A percentile compares a stretch with the other conserved stretches of the same genome.
These are phyloP conservation scores for Gentiana macrophylla DNA, from an alignment of 257 asterid genomes.

Conservation along the genomic window DNA sequence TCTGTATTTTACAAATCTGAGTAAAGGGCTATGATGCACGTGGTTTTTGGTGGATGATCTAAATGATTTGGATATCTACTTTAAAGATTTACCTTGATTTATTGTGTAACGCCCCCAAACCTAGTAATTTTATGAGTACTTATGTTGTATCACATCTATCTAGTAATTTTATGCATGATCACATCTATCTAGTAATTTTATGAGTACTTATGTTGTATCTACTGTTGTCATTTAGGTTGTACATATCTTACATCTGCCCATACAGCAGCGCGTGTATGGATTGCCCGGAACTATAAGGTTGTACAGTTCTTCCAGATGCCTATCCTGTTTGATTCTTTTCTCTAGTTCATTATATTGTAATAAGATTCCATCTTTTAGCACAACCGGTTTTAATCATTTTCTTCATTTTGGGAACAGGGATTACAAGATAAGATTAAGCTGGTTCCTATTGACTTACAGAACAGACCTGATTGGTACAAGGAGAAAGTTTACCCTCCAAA, in stretches of 20 bases:
- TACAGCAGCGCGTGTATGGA: slow-evolving; percentile 86
- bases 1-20: no score
- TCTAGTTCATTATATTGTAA: not conserved
- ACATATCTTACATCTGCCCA: slow-evolving; percentile 72
- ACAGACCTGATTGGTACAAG: slow-evolving; percentile 57
- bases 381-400: no score
- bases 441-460: slow-evolving; percentile 41
- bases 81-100: no score
- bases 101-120: no score
- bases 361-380: not conserved
- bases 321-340: not conserved
- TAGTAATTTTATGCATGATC: no score
- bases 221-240: slow-evolving; percentile 46
- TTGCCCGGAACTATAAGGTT: slow-evolving; percentile 78
- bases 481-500: slow-evolving; percentile 46
- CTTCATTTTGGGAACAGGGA: slow-evolving; percentile 21
- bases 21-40: no score
- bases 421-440: slow-evolving; percentile 41
- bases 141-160: no score
- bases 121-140: no score
- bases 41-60: no score
- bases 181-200: not conserved
- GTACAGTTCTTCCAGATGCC: slow-evolving; percentile 3
- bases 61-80: no score
- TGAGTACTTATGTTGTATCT: slow-evolving; percentile 4